These are phyloP conservation scores for Candida frijolesensis DNA, from an alignment of 1,139 yeast species.

Conservation along the genomic window DNA sequence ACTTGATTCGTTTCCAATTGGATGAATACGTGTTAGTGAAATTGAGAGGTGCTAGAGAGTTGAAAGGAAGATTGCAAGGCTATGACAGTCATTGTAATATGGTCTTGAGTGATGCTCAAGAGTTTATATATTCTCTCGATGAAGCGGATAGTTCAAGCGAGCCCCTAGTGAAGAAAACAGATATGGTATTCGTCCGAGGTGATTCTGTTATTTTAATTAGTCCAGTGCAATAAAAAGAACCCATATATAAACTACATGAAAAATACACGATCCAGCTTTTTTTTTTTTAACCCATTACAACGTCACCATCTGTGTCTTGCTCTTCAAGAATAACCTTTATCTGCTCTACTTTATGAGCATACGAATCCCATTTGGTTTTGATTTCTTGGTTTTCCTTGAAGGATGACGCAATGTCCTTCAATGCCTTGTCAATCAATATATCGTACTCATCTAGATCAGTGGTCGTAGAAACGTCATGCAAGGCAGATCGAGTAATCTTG, in stretches of 20 bases:
- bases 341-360: constrained; percentile 36
- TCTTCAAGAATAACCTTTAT: constrained; percentile 25
- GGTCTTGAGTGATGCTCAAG: constrained; percentile 91
- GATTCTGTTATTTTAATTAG: constrained; percentile 88
- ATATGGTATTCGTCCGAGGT: constrained; percentile 94
- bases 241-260: constrained; percentile 1
- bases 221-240: constrained; percentile 24
- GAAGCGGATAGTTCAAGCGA: constrained; percentile 33
- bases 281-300: constrained; percentile 18
- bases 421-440: constrained; percentile 27
- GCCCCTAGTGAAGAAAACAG: constrained; percentile 62
- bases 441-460: constrained; percentile 36
- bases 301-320: constrained; percentile 13
- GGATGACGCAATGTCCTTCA: constrained; percentile 28
- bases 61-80: constrained; percentile 89
- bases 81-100: constrained; percentile 96
- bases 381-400: constrained; percentile 33
- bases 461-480: constrained; percentile 18
- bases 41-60: constrained; percentile 93
- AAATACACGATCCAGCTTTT: constrained; percentile 1
- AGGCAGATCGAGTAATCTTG: constrained; percentile 16
- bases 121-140: constrained; percentile 66
- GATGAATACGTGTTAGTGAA: constrained; percentile 90
- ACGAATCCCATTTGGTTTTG: constrained; percentile 37
- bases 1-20: constrained; percentile 79